Evolutionary conservation across 495 filamentous ascomycete species (phyloP), one percentile per base, ranked within the genome.

Genomic region (Penicillium lagena): DNA sequence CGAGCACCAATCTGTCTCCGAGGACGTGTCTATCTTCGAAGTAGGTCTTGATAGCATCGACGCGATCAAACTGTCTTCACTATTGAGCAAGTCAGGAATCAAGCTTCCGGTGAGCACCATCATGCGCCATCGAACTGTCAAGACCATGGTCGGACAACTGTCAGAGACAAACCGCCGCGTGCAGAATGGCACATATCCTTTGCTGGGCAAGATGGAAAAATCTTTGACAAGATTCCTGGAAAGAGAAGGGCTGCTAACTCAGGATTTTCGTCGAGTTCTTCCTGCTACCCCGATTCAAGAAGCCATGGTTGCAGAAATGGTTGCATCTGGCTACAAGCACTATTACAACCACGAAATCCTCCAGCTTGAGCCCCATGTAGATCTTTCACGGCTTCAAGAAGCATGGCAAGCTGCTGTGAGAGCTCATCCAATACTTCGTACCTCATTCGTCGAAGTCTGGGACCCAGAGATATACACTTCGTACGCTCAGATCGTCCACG

Each of bases 41-140:
- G 70, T 96, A 1, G 90, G 90, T 9, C 72, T 95, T 12, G 90
- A 96, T 60, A 95, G 90, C 12, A 91, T 96, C 54, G 85, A 85
- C 54, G 86, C 88, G 22, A 88, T 95, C 60, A 87, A 83, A 54
- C 59, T 88, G 5, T 80, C 85, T 11, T 81, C 86, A 1, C 66
- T 78, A 40, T 68, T 91, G 14, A 82, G 76, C 49, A 71, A 65
- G 39, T 49, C 56, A 11, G 78, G 76, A 0, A 68, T 89, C 43
- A 62, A 64, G 3, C 48, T 90, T 40, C 72, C 81, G 8, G 76
- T 87, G 10, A 84, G 86, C 56, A 60, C 61, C 30, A 78, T 94
- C 37, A 82, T 91, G 76, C 79, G 73, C 47, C 69, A 68, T n/a
- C 78, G 80, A 38, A 87, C 79, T 1, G 77, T 93, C 15, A 60